Percentiles rank a stretch among this genome's conserved stretches.
phyloP scores from a whole-genome alignment of 495 filamentous ascomycete species.

The Neurospora sp. region DNA sequence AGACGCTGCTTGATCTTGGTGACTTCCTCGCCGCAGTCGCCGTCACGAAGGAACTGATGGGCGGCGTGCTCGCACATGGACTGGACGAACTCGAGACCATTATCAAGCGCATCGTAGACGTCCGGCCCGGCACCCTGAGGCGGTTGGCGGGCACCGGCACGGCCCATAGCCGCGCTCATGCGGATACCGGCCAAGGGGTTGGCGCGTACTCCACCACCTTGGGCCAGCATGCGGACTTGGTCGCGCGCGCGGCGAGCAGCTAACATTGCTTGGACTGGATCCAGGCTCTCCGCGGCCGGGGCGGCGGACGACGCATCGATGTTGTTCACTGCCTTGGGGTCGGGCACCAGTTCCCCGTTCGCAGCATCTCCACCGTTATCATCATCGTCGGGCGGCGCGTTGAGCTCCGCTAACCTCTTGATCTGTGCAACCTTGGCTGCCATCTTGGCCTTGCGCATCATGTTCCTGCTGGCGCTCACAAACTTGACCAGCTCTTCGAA shows the following conservation, averaged over 20 bases:
- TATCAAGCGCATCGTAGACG: constrained; percentile 64
- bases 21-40: constrained; percentile 68
- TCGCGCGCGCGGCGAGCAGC: not conserved
- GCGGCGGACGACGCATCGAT: not conserved
- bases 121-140: constrained; percentile 19
- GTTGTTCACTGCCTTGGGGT: not conserved
- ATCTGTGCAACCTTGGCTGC: constrained; percentile 50
- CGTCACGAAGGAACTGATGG: constrained; percentile 76
- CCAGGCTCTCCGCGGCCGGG: not conserved
- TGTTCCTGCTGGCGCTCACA: constrained; percentile 69
- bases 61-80: constrained; percentile 74
- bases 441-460: constrained; percentile 72
- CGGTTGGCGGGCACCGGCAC: not conserved
- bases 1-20: constrained; percentile 52
- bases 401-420: constrained; percentile 40
- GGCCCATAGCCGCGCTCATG: not conserved
- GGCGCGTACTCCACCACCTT: constrained; percentile 1
- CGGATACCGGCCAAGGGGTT: not conserved
- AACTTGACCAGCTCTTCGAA: constrained; percentile 74
- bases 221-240: not conserved
- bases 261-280: not conserved
- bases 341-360: constrained; percentile 6
- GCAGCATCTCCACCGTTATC: constrained; percentile 1
- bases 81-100: constrained; percentile 67
- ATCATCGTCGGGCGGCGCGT: constrained; percentile 31